phyloP scores from a whole-genome alignment of 169 alveolate genomes.

The Eimeria sp. region DNA sequence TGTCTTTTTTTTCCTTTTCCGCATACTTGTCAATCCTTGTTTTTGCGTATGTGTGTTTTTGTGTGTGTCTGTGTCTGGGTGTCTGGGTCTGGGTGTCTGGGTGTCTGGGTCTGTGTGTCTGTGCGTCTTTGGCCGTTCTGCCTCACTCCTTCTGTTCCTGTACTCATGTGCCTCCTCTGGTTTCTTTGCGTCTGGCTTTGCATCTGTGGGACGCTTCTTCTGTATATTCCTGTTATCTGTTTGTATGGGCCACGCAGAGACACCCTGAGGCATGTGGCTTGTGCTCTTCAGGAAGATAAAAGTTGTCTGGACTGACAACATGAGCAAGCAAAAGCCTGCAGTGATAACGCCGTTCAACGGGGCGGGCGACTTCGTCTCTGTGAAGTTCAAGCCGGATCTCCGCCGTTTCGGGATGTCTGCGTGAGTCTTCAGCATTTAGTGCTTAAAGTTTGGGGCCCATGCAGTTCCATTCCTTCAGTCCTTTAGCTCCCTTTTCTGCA shows the following conservation, averaged over 20 bases:
- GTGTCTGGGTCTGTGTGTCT: background rate
- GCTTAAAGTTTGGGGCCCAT: slow-evolving; percentile 75
- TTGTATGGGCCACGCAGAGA: background rate
- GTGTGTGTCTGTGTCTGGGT: background rate
- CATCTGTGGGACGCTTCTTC: background rate
- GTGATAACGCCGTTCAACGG: slow-evolving; percentile 80
- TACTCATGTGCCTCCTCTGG: background rate
- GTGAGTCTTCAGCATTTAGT: slow-evolving; percentile 9
- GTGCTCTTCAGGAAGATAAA: slow-evolving; percentile 75
- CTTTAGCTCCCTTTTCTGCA: background rate
- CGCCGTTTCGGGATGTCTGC: slow-evolving; percentile 85
- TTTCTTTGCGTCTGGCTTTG: background rate
- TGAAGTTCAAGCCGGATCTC: slow-evolving; percentile 99
- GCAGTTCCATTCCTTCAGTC: slow-evolving; percentile 90
- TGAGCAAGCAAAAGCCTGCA: slow-evolving; percentile 84
- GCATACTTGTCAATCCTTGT: background rate
- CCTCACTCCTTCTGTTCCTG: background rate
- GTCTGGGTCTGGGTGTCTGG: background rate
- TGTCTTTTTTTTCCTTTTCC: background rate
- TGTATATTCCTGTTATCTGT: background rate
- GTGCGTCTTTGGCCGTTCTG: background rate
- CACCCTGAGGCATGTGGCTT: background rate
- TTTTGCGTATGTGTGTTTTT: background rate
- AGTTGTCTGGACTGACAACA: slow-evolving; percentile 84
- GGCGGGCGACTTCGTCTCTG: slow-evolving; percentile 85